Conservation (phyloP, 176 grass and related monocot genomes). For the Areca catechu region DNA sequence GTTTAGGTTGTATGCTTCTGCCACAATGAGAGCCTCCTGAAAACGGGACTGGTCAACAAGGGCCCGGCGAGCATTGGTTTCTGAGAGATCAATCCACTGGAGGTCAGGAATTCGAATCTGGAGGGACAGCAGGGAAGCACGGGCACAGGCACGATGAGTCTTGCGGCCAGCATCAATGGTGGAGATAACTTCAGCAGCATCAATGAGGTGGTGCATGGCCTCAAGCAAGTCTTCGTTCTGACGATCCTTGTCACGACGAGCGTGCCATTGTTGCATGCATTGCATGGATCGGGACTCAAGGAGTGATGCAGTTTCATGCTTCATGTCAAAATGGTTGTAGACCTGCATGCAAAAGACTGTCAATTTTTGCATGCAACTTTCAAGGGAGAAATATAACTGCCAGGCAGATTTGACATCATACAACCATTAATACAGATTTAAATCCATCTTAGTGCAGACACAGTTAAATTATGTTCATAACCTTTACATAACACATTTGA, state of each 20-base stretch:
- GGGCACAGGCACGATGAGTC: slow-evolving; percentile 69
- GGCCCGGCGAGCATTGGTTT: slow-evolving; percentile 57
- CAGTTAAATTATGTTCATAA: too few species aligned
- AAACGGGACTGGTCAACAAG: slow-evolving; percentile 89
- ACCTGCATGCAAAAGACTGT: slow-evolving; percentile 35
- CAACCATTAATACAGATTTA: too few species aligned
- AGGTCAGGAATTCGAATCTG: slow-evolving; percentile 90
- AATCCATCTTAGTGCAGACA: too few species aligned
- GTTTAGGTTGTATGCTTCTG: slow-evolving; percentile 81
- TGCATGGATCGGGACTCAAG: slow-evolving; percentile 66
- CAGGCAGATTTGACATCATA: too few species aligned
- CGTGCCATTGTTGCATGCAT: slow-evolving; percentile 70
- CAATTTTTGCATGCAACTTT: too few species aligned
- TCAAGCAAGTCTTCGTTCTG: slow-evolving; percentile 67
- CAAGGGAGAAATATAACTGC: slow-evolving; percentile 1
- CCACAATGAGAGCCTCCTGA: slow-evolving; percentile 90
- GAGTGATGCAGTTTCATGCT: slow-evolving; percentile 81
- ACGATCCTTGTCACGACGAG: slow-evolving; percentile 53
- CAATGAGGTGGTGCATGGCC: slow-evolving; percentile 78
- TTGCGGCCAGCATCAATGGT: slow-evolving; percentile 79
- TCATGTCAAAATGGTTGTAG: slow-evolving; percentile 93
- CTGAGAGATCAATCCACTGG: slow-evolving; percentile 73
- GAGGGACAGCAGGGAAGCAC: slow-evolving; percentile 73
- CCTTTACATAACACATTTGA: too few species aligned
- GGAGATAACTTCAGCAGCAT: slow-evolving; percentile 74